Percentiles rank a stretch among this genome's conserved stretches.
phyloP scores from a whole-genome alignment of 2,329 filamentous ascomycete species.

The Colletotrichum noveboracense region DNA sequence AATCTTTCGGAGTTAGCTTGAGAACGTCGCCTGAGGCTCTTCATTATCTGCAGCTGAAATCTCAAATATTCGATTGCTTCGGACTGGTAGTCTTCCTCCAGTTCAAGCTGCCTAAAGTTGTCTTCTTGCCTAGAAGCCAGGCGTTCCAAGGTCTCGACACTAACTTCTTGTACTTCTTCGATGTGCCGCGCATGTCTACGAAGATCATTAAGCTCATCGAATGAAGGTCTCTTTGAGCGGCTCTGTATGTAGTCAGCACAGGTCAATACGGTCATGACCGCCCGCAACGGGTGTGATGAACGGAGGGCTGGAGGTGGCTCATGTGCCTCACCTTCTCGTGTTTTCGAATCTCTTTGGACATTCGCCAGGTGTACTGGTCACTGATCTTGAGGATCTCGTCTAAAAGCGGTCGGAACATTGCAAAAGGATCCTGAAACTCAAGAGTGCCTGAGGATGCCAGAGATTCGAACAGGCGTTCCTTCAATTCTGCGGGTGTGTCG shows the following conservation, averaged over 20 bases:
- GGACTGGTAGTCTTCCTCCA: background rate
- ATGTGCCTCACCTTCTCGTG: background rate
- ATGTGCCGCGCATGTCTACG: background rate
- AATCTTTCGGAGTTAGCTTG: background rate
- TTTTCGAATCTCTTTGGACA: background rate
- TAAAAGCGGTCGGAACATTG: background rate
- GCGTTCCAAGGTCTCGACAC: background rate
- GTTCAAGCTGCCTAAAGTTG: background rate
- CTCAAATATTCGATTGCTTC: background rate
- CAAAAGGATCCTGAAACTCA: background rate
- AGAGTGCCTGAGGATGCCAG: background rate
- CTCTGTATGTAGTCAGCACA: background rate
- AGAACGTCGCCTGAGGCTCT: background rate
- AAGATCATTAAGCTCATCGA: background rate
- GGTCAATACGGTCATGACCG: background rate
- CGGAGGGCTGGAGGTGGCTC: background rate
- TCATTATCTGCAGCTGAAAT: background rate
- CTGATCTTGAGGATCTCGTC: background rate
- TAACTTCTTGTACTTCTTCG: background rate
- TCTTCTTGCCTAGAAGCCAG: background rate
- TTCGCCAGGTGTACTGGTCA: background rate
- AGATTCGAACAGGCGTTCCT: background rate
- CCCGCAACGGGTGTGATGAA: no score
- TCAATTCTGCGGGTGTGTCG: background rate
- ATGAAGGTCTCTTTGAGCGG: background rate